phyloP scores from a whole-genome alignment of 2,329 filamentous ascomycete species.

The Dactylellina sp. region DNA sequence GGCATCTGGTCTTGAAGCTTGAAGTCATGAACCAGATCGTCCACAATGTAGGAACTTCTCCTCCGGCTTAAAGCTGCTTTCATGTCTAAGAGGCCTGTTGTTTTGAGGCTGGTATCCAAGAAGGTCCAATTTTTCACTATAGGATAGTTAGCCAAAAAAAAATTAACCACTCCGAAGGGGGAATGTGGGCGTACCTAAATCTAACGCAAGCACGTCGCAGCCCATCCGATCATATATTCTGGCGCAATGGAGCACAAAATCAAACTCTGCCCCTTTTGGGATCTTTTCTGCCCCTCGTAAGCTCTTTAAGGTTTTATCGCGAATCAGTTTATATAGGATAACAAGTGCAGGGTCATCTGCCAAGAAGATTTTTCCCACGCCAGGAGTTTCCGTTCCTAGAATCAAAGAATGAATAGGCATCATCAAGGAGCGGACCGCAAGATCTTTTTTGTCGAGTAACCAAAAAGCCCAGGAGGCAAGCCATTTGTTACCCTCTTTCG shows the following conservation, averaged over 20 bases:
- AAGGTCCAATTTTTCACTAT: slow-evolving; percentile 85
- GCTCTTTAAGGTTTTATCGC: slow-evolving; percentile 83
- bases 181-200: slow-evolving; percentile 72
- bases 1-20: slow-evolving; percentile 57
- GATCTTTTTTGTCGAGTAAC: slow-evolving; percentile 83
- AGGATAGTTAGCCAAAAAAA: background rate
- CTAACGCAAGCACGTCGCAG: slow-evolving; percentile 87
- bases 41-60: slow-evolving; percentile 81
- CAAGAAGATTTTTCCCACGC: slow-evolving; percentile 81
- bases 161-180: slow-evolving; percentile 52
- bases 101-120: slow-evolving; percentile 66
- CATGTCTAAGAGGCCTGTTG: slow-evolving; percentile 64
- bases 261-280: slow-evolving; percentile 82
- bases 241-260: slow-evolving; percentile 87
- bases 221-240: slow-evolving; percentile 90
- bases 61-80: slow-evolving; percentile 66
- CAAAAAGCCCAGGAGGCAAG: slow-evolving; percentile 95
- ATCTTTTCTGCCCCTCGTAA: slow-evolving; percentile 86
- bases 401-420: slow-evolving; percentile 81
- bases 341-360: slow-evolving; percentile 92
- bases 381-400: slow-evolving; percentile 73
- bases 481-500: slow-evolving; percentile 88
- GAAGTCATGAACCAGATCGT: slow-evolving; percentile 71
- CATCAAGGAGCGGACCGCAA: slow-evolving; percentile 85
- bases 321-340: slow-evolving; percentile 85